These are phyloP conservation scores for Copromyces sp. DNA, from an alignment of 495 filamentous ascomycete species.

Conservation along the genomic window DNA sequence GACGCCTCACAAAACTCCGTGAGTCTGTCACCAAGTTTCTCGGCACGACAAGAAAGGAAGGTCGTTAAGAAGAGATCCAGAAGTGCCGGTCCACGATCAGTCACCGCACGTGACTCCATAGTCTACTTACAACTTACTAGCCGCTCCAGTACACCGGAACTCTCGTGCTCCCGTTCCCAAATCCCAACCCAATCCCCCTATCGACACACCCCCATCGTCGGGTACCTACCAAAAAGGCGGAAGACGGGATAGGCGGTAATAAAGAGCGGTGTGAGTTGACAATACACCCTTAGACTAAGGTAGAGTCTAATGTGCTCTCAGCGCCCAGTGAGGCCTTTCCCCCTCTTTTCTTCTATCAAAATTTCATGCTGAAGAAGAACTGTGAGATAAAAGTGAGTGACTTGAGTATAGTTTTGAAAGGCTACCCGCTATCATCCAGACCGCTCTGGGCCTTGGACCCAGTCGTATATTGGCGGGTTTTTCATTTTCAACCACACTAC, in stretches of 20 bases:
- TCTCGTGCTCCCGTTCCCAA: not conserved
- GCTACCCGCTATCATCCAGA: not conserved
- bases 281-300: not conserved
- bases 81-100: not conserved
- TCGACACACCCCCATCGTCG: not conserved
- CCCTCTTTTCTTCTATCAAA: not conserved
- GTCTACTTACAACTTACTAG: not conserved
- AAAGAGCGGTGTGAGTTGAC: not conserved
- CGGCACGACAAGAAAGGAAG: slow-evolving; percentile 20
- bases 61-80: slow-evolving; percentile 6
- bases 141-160: not conserved
- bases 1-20: not conserved
- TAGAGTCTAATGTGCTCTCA: not conserved
- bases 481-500: not conserved
- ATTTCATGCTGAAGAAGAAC: not conserved
- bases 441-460: not conserved
- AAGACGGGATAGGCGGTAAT: not conserved
- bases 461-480: not conserved
- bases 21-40: slow-evolving; percentile 4
- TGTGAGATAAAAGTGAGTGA: not conserved
- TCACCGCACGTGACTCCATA: not conserved
- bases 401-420: not conserved
- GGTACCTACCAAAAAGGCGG: not conserved
- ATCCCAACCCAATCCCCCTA: not conserved
- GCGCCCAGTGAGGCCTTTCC: not conserved